Evolutionary conservation across 148 eudicot genomes (phyloP), one percentile per base, ranked within the genome.

Genomic region (Camellia japonica): DNA sequence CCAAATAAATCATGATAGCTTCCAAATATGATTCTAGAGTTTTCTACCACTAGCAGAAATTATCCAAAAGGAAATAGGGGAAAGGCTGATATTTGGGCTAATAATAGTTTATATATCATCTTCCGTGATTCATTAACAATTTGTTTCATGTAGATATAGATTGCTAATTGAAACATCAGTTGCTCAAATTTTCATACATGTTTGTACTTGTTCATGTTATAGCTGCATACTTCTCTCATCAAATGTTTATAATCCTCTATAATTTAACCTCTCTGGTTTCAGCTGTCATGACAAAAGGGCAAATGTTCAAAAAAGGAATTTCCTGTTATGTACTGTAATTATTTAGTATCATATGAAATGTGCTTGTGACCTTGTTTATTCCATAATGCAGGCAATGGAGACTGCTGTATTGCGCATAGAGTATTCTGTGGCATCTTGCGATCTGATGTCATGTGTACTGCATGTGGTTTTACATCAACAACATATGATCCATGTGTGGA

Each of bases 381-480:
- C 42, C 70, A 51, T 70, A 73, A n/a, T 83, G 83, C 91, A 91
- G 97, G 88, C 30, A 90, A 85, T 71, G 95, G 93, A 77, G 93
- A 93, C 74, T 93, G 97, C 80, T 93, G 97, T 69, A 87, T 93
- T 58, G 97, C 91, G 38, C 97, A 93, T 76, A 88, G 88, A 83
- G 97, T 93, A 56, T 93, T 93, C 79, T 93, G 91, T 42, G 97
- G 97, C 72, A 88, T 88, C 71, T 82, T 93, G 82, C 85, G 97
- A 70, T 93, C 97, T 6, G 97, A 93, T 76, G 90, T 90, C 79
- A 93, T 91, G 94, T 93, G 97, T 73, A 89, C 90, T 83, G 87
- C 93, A 20, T 93, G 97, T 74, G 97, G 97, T 51, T 93, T 89
- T 82, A 90, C 94, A 78, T 93, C 97, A 14, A 89, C 94, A 41